Percentiles rank a stretch among this genome's conserved stretches.
These are phyloP conservation scores for Diplosphaera chodatii DNA, from an alignment of 139 green algal species.

Conservation along the genomic window DNA sequence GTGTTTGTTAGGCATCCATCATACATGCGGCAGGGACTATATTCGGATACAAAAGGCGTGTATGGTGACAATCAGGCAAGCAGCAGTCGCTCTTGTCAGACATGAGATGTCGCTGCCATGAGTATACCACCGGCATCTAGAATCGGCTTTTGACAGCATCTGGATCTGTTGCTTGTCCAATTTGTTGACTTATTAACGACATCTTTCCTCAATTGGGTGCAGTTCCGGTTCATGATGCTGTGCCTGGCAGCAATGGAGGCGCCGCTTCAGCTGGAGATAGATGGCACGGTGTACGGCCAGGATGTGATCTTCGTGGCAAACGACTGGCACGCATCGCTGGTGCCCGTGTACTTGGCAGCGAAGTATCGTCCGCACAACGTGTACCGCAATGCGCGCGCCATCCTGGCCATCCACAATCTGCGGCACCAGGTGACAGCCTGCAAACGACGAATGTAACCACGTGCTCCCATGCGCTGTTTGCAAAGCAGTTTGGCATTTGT, in stretches of 20 bases:
- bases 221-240: constrained; percentile 75
- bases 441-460: too few relatives aligned
- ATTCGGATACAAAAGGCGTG: constrained; percentile 63
- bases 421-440: constrained; percentile 78
- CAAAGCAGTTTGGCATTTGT: too few relatives aligned
- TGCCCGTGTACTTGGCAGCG: constrained; percentile 72
- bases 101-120: too few relatives aligned
- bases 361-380: constrained; percentile 79
- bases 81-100: not conserved
- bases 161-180: too few relatives aligned
- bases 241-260: constrained; percentile 62
- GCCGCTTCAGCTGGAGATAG: constrained; percentile 52
- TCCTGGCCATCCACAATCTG: constrained; percentile 89
- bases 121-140: too few relatives aligned
- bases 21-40: constrained; percentile 62
- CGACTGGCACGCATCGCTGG: constrained; percentile 69
- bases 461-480: too few relatives aligned
- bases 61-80: constrained; percentile 78
- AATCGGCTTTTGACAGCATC: too few relatives aligned
- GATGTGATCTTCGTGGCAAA: constrained; percentile 50
- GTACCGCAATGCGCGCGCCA: constrained; percentile 55
- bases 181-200: too few relatives aligned
- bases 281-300: constrained; percentile 27
- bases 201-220: too few relatives aligned
- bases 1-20: constrained; percentile 79